phyloP scores from a whole-genome alignment of 2,329 filamentous ascomycete species.

The Aspergillus melleus region DNA sequence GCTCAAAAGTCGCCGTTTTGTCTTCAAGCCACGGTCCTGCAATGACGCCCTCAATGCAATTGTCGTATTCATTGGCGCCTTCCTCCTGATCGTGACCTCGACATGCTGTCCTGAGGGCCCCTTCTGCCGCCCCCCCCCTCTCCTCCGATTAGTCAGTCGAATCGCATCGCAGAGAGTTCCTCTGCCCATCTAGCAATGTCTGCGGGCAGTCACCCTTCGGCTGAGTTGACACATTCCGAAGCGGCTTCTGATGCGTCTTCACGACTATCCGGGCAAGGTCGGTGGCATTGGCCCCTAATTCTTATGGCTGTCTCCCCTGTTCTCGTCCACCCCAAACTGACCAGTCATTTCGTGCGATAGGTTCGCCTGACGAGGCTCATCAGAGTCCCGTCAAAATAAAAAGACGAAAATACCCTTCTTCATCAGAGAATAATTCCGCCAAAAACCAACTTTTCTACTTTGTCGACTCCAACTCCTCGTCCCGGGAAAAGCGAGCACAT shows the following conservation, averaged over 20 bases:
- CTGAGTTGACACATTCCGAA: constrained; percentile 17
- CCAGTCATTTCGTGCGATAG: constrained; percentile 15
- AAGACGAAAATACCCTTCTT: constrained; percentile 29
- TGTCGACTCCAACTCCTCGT: constrained; percentile 42
- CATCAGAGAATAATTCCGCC: constrained; percentile 18
- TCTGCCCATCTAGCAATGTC: constrained; percentile 17
- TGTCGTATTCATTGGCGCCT: constrained; percentile 5
- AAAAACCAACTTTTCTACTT: constrained; percentile 42
- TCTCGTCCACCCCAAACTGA: constrained; percentile 7
- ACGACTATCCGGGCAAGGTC: constrained; percentile 15
- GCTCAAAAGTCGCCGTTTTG: not conserved
- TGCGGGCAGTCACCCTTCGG: constrained; percentile 16
- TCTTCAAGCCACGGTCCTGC: constrained; percentile 1
- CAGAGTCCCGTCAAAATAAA: constrained; percentile 20
- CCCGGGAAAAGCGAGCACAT: constrained; percentile 44
- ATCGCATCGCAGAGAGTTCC: not conserved
- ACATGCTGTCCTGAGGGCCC: constrained; percentile 17
- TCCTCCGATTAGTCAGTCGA: constrained; percentile 4
- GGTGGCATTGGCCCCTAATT: constrained; percentile 7
- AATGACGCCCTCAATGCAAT: constrained; percentile 5
- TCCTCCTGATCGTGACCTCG: constrained; percentile 9
- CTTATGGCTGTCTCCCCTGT: not conserved
- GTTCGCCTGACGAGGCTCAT: constrained; percentile 15
- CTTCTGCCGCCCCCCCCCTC: constrained; percentile 3
- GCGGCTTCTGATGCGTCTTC: constrained; percentile 7